Base-by-base conservation (phyloP, 2,329 filamentous ascomycete species). In the Truncatella angustata region DNA sequence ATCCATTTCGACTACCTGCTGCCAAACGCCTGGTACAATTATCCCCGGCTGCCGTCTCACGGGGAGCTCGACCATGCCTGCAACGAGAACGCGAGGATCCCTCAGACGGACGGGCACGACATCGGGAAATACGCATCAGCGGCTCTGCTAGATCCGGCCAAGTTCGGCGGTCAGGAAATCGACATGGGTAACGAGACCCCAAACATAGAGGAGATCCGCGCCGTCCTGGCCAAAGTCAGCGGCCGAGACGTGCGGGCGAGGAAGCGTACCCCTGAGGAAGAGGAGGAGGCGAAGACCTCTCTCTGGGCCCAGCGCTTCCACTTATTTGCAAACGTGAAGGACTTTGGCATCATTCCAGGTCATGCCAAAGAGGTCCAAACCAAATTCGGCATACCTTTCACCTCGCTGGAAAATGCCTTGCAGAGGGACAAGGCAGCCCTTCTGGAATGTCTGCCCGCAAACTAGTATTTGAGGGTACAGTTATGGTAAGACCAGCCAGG, bases 41-140 rank as follows among this genome's bases (percentile, higher is more conserved):
- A 63, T 5, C 66, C 67, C 0, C 45, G 50, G 1, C 63, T 71
- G 7, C 10, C 65, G 1, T 56, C 51, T 0, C 52, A 61, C 2
- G 66, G 63, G 0, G 63, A 63, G 42, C 56, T 72, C 0, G 65
- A 60, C 14, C 60, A 69, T 24, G 39, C 49, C 2, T 58, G 57
- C 21, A 26, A 57, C 1, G 62, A 62, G 0, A 60, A 58, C 0
- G 55, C 51, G 14, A 57, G 47, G 12, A 50, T 70, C 49, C 58
- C 58, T 2, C 58, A 63, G 18, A 70, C 65, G 1, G 69, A 69
- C 40, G 55, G 50, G 0, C 47, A 53, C 30, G 68, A 71, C 34
- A 44, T 71, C 10, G 69, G 67, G 0, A 63, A 50, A 52, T 72
- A 68, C 46, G 67, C 59, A 1, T 61, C 66, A 1, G 65, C 66